Evolutionary conservation across 164 flowering plant species (phyloP).

Genomic region (Santalum album): DNA sequence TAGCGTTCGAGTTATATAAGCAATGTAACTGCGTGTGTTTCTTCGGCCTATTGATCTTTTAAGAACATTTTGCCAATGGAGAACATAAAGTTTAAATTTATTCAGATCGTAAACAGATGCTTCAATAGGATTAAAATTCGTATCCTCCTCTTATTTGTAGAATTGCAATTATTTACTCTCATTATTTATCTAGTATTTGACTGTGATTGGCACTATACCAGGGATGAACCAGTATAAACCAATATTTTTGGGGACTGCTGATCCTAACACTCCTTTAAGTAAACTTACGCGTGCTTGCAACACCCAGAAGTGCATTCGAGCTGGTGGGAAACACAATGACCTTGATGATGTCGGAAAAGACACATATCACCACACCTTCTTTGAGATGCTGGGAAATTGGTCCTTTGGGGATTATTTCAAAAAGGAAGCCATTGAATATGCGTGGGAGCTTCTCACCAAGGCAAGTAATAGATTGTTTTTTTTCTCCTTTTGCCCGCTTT

Average conservation of each 20-base stretch:
- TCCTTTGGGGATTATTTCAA: slow-evolving; percentile 97
- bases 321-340: slow-evolving; percentile 98
- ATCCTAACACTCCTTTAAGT: slow-evolving; percentile 72
- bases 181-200: not conserved
- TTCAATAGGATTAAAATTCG: not conserved
- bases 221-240: slow-evolving; percentile 99
- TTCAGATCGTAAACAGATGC: no score
- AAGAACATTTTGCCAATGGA: no score
- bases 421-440: slow-evolving; percentile 81
- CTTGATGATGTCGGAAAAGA: slow-evolving; percentile 98
- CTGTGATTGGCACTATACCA: slow-evolving; percentile 16
- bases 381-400: slow-evolving; percentile 99
- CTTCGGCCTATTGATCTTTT: no score
- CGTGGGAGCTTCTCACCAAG: slow-evolving; percentile 93
- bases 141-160: not conserved
- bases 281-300: slow-evolving; percentile 80
- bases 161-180: not conserved
- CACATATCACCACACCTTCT: slow-evolving; percentile 96
- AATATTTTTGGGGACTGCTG: slow-evolving; percentile 77
- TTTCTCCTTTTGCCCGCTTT: no score
- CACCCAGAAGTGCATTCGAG: slow-evolving; percentile 96
- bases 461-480: slow-evolving; percentile 20
- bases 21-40: no score
- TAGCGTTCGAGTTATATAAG: no score
- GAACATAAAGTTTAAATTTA: no score